A percentile compares a stretch with the other conserved stretches of the same genome.
phyloP scores from a whole-genome alignment of 345 rosid genomes.

The Crucihimalaya himalaica region DNA sequence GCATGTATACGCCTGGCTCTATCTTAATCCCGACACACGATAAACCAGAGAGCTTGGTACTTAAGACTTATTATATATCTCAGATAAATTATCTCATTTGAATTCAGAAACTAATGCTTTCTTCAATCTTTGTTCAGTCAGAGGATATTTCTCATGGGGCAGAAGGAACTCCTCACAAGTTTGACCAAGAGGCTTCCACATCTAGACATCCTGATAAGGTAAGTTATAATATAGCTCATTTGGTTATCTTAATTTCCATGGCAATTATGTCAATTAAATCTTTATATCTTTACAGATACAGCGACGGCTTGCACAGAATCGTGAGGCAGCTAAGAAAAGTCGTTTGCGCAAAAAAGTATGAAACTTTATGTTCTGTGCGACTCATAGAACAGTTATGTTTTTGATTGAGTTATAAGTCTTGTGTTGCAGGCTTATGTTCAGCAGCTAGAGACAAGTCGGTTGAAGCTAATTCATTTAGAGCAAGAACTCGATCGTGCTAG shows the following conservation, averaged over 20 bases:
- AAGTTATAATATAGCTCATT: constrained; percentile 2
- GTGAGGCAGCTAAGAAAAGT: constrained; percentile 98
- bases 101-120: constrained; percentile 19
- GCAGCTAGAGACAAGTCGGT: constrained; percentile 88
- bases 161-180: constrained; percentile 56
- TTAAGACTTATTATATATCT: constrained; percentile 11
- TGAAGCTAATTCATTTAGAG: constrained; percentile 83
- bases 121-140: constrained; percentile 54
- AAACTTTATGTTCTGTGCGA: not conserved
- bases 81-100: not conserved
- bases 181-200: constrained; percentile 80
- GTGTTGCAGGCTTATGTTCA: constrained; percentile 86
- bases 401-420: constrained; percentile 14
- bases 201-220: constrained; percentile 77
- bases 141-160: constrained; percentile 81
- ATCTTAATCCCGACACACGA: constrained; percentile 52
- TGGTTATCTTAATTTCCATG: not conserved
- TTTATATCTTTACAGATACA: constrained; percentile 54
- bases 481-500: constrained; percentile 79
- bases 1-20: constrained; percentile 50
- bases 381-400: constrained; percentile 7
- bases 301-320: constrained; percentile 94
- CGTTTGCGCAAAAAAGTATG: constrained; percentile 91
- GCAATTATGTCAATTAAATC: not conserved
- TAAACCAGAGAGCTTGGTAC: constrained; percentile 74